These are phyloP conservation scores for Boletus patriciae DNA, from an alignment of 768 basidiomycete species.

Conservation along the genomic window DNA sequence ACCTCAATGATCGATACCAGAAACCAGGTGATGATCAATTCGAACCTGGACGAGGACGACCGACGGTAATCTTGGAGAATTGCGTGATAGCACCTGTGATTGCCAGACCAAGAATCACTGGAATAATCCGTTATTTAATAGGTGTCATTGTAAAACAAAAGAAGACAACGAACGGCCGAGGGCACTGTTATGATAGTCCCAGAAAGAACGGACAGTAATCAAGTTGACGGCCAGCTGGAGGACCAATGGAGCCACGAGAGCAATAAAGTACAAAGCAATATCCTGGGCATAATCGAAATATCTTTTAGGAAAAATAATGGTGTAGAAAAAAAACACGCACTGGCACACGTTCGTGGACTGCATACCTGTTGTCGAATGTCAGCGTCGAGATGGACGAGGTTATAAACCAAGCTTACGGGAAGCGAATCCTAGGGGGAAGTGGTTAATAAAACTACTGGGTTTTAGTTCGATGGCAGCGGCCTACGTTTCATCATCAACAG, in stretches of 20 bases:
- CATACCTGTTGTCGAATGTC: constrained; percentile 45
- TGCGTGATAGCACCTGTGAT: constrained; percentile 84
- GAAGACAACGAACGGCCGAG: constrained; percentile 41
- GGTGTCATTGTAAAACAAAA: constrained; percentile 30
- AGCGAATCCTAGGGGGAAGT: constrained; percentile 19
- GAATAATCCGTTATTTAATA: constrained; percentile 3
- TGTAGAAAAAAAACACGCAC: constrained; percentile 39
- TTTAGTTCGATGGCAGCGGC: neutral
- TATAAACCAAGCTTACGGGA: constrained; percentile 21
- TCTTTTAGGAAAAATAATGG: neutral
- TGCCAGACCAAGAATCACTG: constrained; percentile 71
- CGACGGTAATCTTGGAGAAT: constrained; percentile 82
- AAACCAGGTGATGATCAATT: neutral
- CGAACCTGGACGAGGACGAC: constrained; percentile 82
- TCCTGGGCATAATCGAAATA: constrained; percentile 33
- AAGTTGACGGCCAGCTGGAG: constrained; percentile 70
- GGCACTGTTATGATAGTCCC: constrained; percentile 80
- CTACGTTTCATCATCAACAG: constrained; percentile 73
- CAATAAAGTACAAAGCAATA: constrained; percentile 51
- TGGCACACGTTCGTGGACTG: constrained; percentile 76
- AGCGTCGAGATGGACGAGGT: neutral
- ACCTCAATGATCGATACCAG: neutral
- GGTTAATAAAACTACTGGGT: constrained; percentile 14
- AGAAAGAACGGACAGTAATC: constrained; percentile 75
- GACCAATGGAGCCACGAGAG: constrained; percentile 63